Evolutionary conservation across 129 eudicot species (phyloP).

Genomic region (Sambucus nigra): DNA sequence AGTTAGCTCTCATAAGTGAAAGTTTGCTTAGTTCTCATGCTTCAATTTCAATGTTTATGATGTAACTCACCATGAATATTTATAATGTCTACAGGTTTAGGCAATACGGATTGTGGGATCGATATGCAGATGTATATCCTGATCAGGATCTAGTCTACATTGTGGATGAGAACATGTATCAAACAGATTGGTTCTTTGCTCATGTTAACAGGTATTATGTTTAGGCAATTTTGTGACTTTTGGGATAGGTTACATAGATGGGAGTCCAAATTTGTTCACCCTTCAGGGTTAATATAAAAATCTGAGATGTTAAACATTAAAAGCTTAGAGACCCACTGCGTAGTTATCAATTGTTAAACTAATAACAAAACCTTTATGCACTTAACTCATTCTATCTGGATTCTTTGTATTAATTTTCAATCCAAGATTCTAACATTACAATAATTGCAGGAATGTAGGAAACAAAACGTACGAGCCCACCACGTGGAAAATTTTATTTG

Average conservation of each 20-base stretch:
- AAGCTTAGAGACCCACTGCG: no score
- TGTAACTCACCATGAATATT: not conserved
- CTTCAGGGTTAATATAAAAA: no score
- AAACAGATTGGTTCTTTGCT: constrained; percentile 59
- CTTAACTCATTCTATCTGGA: not conserved
- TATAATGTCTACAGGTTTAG: constrained; percentile 45
- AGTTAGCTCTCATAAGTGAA: constrained; percentile 23
- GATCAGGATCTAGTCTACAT: constrained; percentile 38
- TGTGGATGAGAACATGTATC: constrained; percentile 35
- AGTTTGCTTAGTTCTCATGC: not conserved
- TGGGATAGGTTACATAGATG: no score
- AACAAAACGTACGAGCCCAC: constrained; percentile 26
- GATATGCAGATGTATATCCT: constrained; percentile 52
- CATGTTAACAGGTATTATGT: constrained; percentile 39
- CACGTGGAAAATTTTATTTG: constrained; percentile 52
- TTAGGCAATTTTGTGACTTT: no score
- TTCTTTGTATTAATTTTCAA: no score
- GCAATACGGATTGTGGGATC: constrained; percentile 80
- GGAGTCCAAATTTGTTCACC: no score
- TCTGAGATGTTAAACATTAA: no score
- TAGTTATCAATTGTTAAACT: no score
- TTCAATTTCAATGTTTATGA: not conserved
- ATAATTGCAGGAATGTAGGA: constrained; percentile 30
- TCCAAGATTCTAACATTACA: not conserved
- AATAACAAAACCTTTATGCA: not conserved